Base-by-base conservation (phyloP, 1,284 basidiomycete species). In the Apiotrichum sp. region DNA sequence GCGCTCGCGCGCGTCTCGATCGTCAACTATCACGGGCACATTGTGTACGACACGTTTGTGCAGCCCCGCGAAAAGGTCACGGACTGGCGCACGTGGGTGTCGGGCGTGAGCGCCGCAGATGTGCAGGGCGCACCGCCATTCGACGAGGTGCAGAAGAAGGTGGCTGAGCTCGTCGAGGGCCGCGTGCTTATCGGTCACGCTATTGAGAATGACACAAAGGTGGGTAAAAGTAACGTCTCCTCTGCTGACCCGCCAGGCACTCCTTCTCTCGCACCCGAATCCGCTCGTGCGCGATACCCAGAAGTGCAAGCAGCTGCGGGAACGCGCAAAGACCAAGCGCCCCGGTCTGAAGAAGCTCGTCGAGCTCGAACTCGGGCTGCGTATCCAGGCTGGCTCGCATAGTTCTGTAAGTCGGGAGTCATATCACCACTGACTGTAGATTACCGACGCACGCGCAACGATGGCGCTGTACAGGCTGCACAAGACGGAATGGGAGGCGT, bases 381-480 rank as follows among this genome's bases (percentile, higher is more conserved):
- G 84, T 32, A 98, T 98, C 53, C 95, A 99, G 72, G 77, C 78
- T 8, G 90, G 90, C 3, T 86, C 93, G 64, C 93, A 96, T 71
- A 87, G 82, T 44, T 93, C 89, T 71, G 91, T 93, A 71, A 52
- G 78, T 71, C 33, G 6, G 3, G 6, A 3, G 10, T 6, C 7
- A 10, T 7, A n/a, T 6, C n/a, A 10, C 33, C 0, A 7, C 46
- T 47, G 46, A 47, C 46, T 5, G 22, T 48, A 93, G 91, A 84
- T 95, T 6, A 90, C 86, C 31, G 93, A 98, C 71, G 93, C 95
- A 2, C 81, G 92, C 47, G 93, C 93, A 0, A 92, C 95, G 0
- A 98, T 98, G 92, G 93, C 91, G 0, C 78, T 98, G 31, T 98
- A 89, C 75, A 81, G 92, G 6, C 73, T 95, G n/a, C 83, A 95